These are phyloP conservation scores for Collybiopsis confluens DNA, from an alignment of 768 basidiomycete genomes.

Conservation along the genomic window DNA sequence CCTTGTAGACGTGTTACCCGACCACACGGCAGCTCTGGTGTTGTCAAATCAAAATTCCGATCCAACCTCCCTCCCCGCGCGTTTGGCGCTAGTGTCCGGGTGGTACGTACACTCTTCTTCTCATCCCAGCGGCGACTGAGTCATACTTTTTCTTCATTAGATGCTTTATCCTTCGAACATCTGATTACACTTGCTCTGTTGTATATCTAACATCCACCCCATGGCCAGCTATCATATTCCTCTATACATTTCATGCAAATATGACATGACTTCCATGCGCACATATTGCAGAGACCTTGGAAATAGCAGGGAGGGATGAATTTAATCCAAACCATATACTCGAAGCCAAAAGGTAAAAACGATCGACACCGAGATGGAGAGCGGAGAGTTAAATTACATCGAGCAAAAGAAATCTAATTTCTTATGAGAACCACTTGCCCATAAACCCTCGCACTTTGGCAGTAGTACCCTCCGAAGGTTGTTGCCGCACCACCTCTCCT, in stretches of 20 bases:
- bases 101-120: slow-evolving; percentile 51
- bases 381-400: neutral
- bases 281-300: neutral
- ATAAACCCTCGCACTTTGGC: neutral
- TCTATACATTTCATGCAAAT: slow-evolving; percentile 42
- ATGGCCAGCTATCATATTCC: slow-evolving; percentile 28
- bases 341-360: neutral
- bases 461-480: neutral
- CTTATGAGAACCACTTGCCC: slow-evolving; percentile 2
- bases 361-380: neutral
- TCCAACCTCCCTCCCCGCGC: slow-evolving; percentile 92
- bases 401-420: neutral
- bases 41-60: slow-evolving; percentile 95
- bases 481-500: too few relatives aligned
- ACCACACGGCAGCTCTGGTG: slow-evolving; percentile 90
- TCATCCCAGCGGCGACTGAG: neutral
- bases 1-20: slow-evolving; percentile 77
- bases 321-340: too few relatives aligned
- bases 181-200: slow-evolving; percentile 33
- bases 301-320: too few relatives aligned
- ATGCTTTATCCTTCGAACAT: slow-evolving; percentile 93
- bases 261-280: slow-evolving; percentile 32
- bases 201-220: slow-evolving; percentile 22
- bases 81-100: slow-evolving; percentile 89
- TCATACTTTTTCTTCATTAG: slow-evolving; percentile 30